phyloP scores from a whole-genome alignment of 202 grass and related monocot genomes.

The Musa balbisiana region DNA sequence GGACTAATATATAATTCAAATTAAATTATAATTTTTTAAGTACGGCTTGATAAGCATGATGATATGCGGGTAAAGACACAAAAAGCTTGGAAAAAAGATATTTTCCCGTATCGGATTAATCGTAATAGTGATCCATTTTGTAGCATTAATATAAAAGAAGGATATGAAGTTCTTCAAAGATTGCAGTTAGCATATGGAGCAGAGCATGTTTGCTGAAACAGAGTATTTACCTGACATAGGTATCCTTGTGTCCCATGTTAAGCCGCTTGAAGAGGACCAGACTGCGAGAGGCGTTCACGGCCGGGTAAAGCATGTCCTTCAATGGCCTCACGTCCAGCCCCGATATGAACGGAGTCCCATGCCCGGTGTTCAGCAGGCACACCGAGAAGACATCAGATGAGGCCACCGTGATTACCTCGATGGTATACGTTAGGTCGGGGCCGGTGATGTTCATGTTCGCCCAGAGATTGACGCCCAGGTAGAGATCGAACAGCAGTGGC shows the following conservation, averaged over 20 bases:
- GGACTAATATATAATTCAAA: too few species aligned
- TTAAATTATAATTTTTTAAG: too few species aligned
- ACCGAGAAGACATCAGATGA: slow-evolving; percentile 24
- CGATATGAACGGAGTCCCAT: slow-evolving; percentile 34
- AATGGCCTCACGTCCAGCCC: slow-evolving; percentile 31
- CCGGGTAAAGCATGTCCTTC: slow-evolving; percentile 13
- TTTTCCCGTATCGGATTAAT: too few species aligned
- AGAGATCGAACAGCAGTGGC: slow-evolving; percentile 36
- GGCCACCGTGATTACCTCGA: slow-evolving; percentile 29
- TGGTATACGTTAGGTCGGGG: not conserved
- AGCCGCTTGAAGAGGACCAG: not conserved
- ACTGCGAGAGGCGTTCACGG: not conserved
- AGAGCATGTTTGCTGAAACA: not conserved
- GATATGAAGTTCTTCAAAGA: too few species aligned
- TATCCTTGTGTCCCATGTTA: not conserved
- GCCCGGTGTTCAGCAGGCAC: slow-evolving; percentile 41
- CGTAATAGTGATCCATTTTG: too few species aligned
- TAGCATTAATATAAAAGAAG: too few species aligned
- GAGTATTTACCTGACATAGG: not conserved
- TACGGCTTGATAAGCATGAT: too few species aligned
- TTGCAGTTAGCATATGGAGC: too few species aligned
- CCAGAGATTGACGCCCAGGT: slow-evolving; percentile 57
- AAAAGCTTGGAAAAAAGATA: too few species aligned
- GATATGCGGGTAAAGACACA: too few species aligned
- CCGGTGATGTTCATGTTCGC: slow-evolving; percentile 13